These are phyloP conservation scores for Grosmannia serpens DNA, from an alignment of 2,329 filamentous ascomycete genomes.

Conservation along the genomic window DNA sequence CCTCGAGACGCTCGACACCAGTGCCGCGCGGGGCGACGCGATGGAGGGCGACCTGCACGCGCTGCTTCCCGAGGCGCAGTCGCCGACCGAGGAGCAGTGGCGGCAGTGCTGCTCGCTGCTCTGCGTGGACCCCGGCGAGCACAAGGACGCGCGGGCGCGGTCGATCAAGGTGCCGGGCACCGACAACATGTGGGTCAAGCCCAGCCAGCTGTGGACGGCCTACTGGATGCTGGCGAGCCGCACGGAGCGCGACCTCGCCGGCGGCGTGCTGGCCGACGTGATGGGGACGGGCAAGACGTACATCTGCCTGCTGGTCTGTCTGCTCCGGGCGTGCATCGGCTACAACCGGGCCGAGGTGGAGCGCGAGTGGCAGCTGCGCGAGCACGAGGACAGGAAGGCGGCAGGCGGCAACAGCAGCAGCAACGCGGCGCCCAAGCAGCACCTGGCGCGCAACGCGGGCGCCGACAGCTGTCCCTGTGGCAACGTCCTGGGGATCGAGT, in stretches of 20 bases:
- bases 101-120: constrained; percentile 12
- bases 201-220: constrained; percentile 14
- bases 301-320: constrained; percentile 10
- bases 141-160: constrained; percentile 10
- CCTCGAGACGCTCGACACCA: constrained; percentile 13
- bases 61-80: constrained; percentile 9
- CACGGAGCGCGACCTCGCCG: constrained; percentile 9
- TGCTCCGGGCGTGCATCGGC: constrained; percentile 11
- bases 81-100: constrained; percentile 11
- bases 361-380: constrained; percentile 13
- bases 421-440: constrained; percentile 8
- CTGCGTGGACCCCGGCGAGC: constrained; percentile 9
- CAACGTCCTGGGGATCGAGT: constrained; percentile 13
- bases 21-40: constrained; percentile 11
- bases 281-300: constrained; percentile 16
- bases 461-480: constrained; percentile 10
- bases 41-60: constrained; percentile 14
- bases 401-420: neutral
- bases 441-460: neutral
- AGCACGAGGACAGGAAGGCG: constrained; percentile 8
- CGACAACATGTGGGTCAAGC: constrained; percentile 12
- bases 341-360: constrained; percentile 14
- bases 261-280: constrained; percentile 15
- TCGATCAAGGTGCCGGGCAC: constrained; percentile 13
- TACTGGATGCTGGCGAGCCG: constrained; percentile 15